Conservation (phyloP, 345 rosid genomes). For the Excoecaria agallocha region DNA sequence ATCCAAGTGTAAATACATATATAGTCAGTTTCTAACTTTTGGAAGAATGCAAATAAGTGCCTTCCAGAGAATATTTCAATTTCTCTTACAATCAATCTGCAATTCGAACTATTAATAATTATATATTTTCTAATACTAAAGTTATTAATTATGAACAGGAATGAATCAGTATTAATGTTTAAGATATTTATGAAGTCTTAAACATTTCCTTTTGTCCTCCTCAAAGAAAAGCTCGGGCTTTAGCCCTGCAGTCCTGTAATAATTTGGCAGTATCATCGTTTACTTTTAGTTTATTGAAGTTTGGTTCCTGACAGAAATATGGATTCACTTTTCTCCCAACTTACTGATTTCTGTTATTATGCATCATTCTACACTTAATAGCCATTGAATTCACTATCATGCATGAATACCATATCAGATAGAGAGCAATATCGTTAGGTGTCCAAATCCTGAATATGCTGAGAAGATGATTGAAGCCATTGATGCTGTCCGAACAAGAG, state of each 20-base stretch:
- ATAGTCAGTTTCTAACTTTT: no score
- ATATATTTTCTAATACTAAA: no score
- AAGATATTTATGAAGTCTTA: no score
- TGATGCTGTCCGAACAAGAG: conserved; percentile 76
- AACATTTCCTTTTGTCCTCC: no score
- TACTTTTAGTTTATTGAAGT: not conserved
- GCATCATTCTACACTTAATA: conserved; percentile 2
- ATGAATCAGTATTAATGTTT: no score
- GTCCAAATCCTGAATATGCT: conserved; percentile 95
- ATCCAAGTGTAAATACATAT: no score
- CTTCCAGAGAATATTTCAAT: no score
- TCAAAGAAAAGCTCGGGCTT: no score
- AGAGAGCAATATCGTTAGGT: conserved; percentile 90
- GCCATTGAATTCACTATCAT: conserved; percentile 9
- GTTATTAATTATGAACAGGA: no score
- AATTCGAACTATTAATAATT: no score
- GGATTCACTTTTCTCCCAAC: not conserved
- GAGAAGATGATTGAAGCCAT: conserved; percentile 96
- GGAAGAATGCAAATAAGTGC: no score
- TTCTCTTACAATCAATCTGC: no score
- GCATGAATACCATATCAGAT: conserved; percentile 46
- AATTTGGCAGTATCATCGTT: not conserved
- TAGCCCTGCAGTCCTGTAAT: not conserved
- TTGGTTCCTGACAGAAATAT: not conserved
- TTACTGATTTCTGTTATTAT: not conserved